Conservation (phyloP, 495 filamentous ascomycete species). For the Usnea hakonensis region DNA sequence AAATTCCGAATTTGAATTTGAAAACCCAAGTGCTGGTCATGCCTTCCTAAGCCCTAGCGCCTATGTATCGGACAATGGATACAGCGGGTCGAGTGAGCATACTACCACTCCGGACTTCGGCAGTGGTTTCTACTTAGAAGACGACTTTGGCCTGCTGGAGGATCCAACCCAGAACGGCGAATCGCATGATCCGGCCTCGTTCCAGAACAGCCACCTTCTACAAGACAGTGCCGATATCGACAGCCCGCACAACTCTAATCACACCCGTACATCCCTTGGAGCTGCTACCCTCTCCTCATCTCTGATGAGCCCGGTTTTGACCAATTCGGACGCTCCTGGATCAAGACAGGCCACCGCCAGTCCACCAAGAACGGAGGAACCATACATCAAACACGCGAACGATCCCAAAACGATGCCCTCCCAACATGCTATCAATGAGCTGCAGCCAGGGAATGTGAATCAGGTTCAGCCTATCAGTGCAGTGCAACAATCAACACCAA, state of each 20-base stretch:
- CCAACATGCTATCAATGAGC: neutral
- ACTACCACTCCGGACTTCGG: slow-evolving; percentile 15
- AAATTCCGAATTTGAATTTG: slow-evolving; percentile 8
- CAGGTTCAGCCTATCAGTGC: slow-evolving; percentile 8
- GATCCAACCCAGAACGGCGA: slow-evolving; percentile 2
- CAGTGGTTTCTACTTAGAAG: slow-evolving; percentile 16
- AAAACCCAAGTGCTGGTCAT: slow-evolving; percentile 4
- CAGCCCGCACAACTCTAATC: slow-evolving; percentile 1
- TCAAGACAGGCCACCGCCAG: slow-evolving; percentile 21
- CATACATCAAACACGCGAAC: neutral
- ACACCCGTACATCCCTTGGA: slow-evolving; percentile 18
- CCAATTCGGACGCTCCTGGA: slow-evolving; percentile 17
- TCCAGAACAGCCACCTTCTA: neutral
- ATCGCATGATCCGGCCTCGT: slow-evolving; percentile 3
- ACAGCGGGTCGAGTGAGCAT: slow-evolving; percentile 21
- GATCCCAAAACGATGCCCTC: neutral
- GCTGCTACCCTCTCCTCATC: slow-evolving; percentile 21
- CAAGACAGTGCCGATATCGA: slow-evolving; percentile 4
- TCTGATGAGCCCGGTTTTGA: slow-evolving; percentile 26
- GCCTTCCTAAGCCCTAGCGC: slow-evolving; percentile 22
- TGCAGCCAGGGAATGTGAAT: slow-evolving; percentile 3
- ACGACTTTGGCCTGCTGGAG: slow-evolving; percentile 17
- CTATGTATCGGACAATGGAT: slow-evolving; percentile 21
- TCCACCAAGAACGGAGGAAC: slow-evolving; percentile 10
- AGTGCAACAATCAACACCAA: slow-evolving; percentile 16